Percentiles rank a stretch among this genome's conserved stretches.
Evolutionary conservation across 768 basidiomycete species (phyloP).

Genomic region (Boletus patriciae): DNA sequence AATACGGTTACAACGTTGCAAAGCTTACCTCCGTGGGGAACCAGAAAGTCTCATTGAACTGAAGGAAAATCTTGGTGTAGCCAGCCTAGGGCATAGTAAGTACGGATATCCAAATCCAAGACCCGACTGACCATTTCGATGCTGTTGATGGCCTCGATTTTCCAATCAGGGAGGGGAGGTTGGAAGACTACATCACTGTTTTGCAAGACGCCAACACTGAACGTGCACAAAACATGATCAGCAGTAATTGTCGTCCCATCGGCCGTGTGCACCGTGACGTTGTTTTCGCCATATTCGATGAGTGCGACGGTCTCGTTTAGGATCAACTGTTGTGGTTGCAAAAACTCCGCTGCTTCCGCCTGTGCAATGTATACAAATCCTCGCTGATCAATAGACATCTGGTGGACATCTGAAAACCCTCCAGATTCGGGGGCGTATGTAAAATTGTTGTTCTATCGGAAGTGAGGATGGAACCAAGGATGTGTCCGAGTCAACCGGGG

Average conservation of each 20-base stretch:
- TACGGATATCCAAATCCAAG: background rate
- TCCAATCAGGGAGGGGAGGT: slow-evolving; percentile 57
- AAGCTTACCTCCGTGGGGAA: slow-evolving; percentile 43
- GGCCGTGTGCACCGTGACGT: slow-evolving; percentile 49
- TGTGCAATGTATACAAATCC: slow-evolving; percentile 60
- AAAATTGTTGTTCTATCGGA: slow-evolving; percentile 56
- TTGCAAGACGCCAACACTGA: slow-evolving; percentile 69
- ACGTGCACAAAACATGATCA: slow-evolving; percentile 63
- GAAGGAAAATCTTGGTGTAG: slow-evolving; percentile 68
- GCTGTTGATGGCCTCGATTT: slow-evolving; percentile 59
- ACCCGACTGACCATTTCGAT: slow-evolving; percentile 52
- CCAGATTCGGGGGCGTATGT: slow-evolving; percentile 53
- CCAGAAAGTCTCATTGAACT: slow-evolving; percentile 64
- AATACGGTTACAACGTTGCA: background rate
- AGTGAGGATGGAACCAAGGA: background rate
- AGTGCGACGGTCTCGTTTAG: slow-evolving; percentile 51
- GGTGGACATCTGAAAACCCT: slow-evolving; percentile 57
- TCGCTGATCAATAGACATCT: slow-evolving; percentile 58
- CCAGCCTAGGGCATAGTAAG: slow-evolving; percentile 38
- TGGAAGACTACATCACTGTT: slow-evolving; percentile 55
- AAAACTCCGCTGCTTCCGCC: slow-evolving; percentile 54
- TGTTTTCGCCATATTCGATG: slow-evolving; percentile 47
- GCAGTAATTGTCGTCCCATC: slow-evolving; percentile 45
- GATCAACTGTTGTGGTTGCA: slow-evolving; percentile 45
- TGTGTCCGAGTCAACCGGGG: background rate